A percentile compares a stretch with the other conserved stretches of the same genome.
Conservation (phyloP, 768 basidiomycete species). For the Coprinopsis marcescibilis region DNA sequence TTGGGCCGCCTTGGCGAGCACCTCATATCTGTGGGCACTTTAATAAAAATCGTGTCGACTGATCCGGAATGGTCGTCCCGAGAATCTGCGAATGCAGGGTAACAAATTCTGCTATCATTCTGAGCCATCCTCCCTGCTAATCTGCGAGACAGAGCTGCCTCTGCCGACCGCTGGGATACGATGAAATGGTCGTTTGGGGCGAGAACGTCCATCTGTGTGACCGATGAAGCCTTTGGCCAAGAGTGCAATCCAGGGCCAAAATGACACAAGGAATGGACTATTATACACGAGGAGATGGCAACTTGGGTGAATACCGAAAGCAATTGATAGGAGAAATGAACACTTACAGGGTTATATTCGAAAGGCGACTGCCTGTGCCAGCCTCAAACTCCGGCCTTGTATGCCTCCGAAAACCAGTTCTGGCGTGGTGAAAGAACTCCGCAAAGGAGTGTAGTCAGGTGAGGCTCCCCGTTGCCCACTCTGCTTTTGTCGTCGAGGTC, state of each 20-base stretch:
- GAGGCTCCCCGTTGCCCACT: no score
- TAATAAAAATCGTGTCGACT: neutral
- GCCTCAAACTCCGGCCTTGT: neutral
- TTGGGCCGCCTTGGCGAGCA: constrained; percentile 12
- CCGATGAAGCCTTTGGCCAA: neutral
- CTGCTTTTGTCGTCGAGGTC: no score
- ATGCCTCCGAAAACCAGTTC: neutral
- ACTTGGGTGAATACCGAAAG: neutral
- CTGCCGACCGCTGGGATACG: neutral
- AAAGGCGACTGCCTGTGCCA: neutral
- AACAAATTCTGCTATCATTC: neutral
- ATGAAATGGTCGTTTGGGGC: neutral
- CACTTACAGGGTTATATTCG: constrained; percentile 1
- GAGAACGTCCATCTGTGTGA: neutral
- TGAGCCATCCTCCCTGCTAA: neutral
- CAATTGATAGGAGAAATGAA: constrained; percentile 5
- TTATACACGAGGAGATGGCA: neutral
- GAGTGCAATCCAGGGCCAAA: neutral
- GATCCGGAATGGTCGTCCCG: neutral
- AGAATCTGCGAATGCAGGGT: neutral
- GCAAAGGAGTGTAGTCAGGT: no score
- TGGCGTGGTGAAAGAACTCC: neutral
- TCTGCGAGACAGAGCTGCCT: neutral
- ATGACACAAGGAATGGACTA: neutral
- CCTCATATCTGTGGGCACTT: neutral